Conservation (phyloP, 106 monocot genomes). For the Allium sativum region DNA sequence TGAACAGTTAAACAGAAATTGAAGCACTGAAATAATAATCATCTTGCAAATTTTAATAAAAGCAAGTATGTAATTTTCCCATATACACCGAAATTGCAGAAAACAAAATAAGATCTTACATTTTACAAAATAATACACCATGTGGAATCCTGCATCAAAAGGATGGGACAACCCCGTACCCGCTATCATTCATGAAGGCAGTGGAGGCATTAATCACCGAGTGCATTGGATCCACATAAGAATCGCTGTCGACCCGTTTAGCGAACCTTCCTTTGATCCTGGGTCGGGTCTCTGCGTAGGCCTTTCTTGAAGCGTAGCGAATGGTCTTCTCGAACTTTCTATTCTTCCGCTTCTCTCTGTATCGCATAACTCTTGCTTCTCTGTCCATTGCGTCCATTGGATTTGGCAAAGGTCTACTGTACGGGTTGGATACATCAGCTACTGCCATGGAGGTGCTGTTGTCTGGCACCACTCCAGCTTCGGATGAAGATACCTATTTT, state of each 20-base stretch:
- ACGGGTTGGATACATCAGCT: constrained; percentile 14
- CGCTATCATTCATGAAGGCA: constrained; percentile 20
- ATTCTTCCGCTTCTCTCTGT: constrained; percentile 57
- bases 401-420: not conserved
- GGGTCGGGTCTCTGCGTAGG: constrained; percentile 62
- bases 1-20: not conserved
- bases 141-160: constrained; percentile 8
- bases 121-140: not conserved
- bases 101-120: not conserved
- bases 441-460: constrained; percentile 3
- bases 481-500: constrained; percentile 41
- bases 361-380: constrained; percentile 56
- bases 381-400: constrained; percentile 21
- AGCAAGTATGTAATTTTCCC: not conserved
- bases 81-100: not conserved
- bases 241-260: constrained; percentile 37
- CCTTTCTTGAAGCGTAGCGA: constrained; percentile 55
- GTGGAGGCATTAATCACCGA: constrained; percentile 13
- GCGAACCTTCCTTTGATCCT: constrained; percentile 60
- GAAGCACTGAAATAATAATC: not conserved
- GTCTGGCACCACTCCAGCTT: constrained; percentile 47
- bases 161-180: constrained; percentile 36
- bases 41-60: not conserved
- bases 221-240: constrained; percentile 9
- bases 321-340: constrained; percentile 63